Conservation (phyloP, 2,329 filamentous ascomycete genomes). For the Aureobasidium uvarum region DNA sequence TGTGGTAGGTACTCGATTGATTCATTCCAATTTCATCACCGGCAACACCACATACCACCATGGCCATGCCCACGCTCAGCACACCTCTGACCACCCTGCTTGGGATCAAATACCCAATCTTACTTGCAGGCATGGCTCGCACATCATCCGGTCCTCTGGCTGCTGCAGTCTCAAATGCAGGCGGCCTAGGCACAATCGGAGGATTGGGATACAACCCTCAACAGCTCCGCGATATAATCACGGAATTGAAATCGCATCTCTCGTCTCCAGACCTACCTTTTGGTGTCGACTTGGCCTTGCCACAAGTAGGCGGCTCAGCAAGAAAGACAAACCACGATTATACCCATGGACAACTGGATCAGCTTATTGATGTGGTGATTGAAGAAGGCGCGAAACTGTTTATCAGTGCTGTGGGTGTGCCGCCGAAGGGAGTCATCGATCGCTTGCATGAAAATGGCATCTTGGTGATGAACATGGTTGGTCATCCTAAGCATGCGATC, state of each 20-base stretch:
- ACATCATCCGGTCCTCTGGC: conserved; percentile 75
- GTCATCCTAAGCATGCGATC: conserved; percentile 83
- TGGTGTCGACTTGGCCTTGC: conserved; percentile 86
- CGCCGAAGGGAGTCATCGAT: conserved; percentile 69
- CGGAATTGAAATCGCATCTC: conserved; percentile 78
- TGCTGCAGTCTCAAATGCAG: conserved; percentile 84
- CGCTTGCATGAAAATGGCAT: conserved; percentile 76
- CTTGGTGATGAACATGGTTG: conserved; percentile 96
- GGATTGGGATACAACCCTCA: conserved; percentile 67
- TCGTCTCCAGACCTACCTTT: conserved; percentile 69
- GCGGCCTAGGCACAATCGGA: conserved; percentile 67
- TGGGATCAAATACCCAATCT: conserved; percentile 80
- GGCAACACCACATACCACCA: neutral
- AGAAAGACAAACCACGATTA: conserved; percentile 96
- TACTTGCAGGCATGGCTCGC: conserved; percentile 92
- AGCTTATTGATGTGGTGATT: conserved; percentile 83
- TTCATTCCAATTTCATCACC: neutral
- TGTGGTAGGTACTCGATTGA: neutral
- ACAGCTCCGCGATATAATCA: conserved; percentile 76
- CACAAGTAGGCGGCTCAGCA: conserved; percentile 79
- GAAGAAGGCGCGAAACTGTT: conserved; percentile 81
- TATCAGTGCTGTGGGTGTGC: conserved; percentile 84
- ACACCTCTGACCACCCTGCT: conserved; percentile 78
- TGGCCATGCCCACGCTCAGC: conserved; percentile 53
- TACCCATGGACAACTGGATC: conserved; percentile 81